Evolutionary conservation across 2,329 filamentous ascomycete species (phyloP), one percentile per base, ranked within the genome.

Genomic region (Leptographium lundbergii): DNA sequence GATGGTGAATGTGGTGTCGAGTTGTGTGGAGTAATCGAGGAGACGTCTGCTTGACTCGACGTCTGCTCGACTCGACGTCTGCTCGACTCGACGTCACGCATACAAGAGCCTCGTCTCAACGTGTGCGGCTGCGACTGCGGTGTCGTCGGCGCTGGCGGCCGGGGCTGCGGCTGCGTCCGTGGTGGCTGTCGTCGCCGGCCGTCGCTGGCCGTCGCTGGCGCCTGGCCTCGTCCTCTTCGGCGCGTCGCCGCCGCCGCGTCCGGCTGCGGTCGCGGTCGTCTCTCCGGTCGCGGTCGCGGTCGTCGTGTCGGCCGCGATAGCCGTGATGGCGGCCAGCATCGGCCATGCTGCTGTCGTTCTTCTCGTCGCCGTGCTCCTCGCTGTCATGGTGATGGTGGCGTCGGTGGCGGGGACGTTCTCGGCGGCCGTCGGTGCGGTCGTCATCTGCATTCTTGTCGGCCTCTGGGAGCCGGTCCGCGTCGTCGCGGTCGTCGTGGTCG

Each of bases 131-230:
- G 22, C 56, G 48, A 14, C 32, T 58, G 50, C 57, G 57, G 36
- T 53, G 48, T 19, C 57, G 57, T n/a, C 34, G 56, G 13, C 27
- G 54, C 25, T 56, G 39, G 14, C 25, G 53, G 7, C 47, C 47
- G 11, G 32, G 54, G 14, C 50, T 48, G 32, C 51, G 60, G 22
- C 58, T 59, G 54, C 48, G 56, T 10, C n/a, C 19, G 42, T 25
- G 52, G 54, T 70, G 67, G 59, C 71, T 75, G 56, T 73, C 68
- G 14, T 39, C 36, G 36, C 25, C 71, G 48, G 36, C 14, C 36
- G 36, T 24, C 70, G 48, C 71, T 52, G 25, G 50, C 27, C 14
- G 6, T 52, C 50, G 5, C 19, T 14, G 55, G 14, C 32, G 42
- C 29, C 39, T 29, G 22, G 36, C 53, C 19, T 54, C 32, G 34